Evolutionary conservation across 257 asterid species (phyloP), one percentile per base, ranked within the genome.

Genomic region (Nicotiana benthamiana): DNA sequence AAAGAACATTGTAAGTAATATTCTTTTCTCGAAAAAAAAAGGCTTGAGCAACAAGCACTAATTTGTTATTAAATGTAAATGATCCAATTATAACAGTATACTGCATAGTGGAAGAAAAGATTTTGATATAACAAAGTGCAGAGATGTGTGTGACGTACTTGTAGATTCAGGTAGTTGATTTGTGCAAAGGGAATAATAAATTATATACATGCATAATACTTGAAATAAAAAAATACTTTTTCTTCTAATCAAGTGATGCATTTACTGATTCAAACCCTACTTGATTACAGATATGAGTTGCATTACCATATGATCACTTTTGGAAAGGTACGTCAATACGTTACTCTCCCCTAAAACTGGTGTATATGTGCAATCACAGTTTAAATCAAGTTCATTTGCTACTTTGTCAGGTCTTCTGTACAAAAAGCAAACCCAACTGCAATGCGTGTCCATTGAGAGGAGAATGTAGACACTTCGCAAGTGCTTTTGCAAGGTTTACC

Each of bases 381-480:
- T 74, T 74, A 51, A 26, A 48, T 74, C 62, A 74, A 74, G 9
- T 74, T 74, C 43, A 48, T 74, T 40, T 51, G 79, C 28, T 18
- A 30, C 74, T 70, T 61, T 6, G 61, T 24, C 82, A 89, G 90
- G 90, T 87, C 40, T 89, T 89, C 79, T 89, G 92, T 81, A 84
- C 92, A 70, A 89, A 89, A 83, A 89, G 80, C 82, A 89, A 89
- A 79, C 92, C 92, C 85, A 89, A 87, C 85, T 89, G 92, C 85
- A 89, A 89, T 70, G 85, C 92, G 0, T 89, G 92, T 75, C 92
- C 92, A 77, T 84, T 89, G 92, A 81, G 92, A 81, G 92, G 89
- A 87, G 92, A 89, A 83, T 89, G 92, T 84, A 87, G 92, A 61
- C 92, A 89, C 81, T 89, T 87, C 57, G 92, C 92, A 9, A 89